Evolutionary conservation across 1,139 yeast species (phyloP).

Genomic region (Candida sp.): DNA sequence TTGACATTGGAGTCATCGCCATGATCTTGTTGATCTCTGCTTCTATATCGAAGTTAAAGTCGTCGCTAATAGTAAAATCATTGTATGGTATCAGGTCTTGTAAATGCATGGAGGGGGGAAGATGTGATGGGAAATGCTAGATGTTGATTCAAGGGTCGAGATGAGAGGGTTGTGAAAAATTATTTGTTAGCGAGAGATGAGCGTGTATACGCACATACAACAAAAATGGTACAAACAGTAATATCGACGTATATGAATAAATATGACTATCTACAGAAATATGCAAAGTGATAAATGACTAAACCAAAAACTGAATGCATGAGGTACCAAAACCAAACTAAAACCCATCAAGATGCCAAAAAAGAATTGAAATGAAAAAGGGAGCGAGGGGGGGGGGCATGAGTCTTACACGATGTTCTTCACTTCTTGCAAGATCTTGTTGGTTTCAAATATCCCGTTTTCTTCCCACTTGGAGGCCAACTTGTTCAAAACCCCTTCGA

Average conservation of each 20-base stretch:
- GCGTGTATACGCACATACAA: neutral
- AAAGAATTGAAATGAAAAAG: neutral
- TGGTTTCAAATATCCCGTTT: conserved; percentile 41
- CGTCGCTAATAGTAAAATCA: neutral
- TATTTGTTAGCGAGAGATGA: neutral
- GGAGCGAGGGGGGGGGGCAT: neutral
- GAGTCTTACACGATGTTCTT: conserved; percentile 20
- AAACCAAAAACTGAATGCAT: neutral
- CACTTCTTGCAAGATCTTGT: conserved; percentile 36
- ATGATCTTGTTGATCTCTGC: conserved; percentile 8
- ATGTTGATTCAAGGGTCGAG: neutral
- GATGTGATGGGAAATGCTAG: neutral
- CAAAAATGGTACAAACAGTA: neutral
- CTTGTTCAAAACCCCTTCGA: conserved; percentile 73
- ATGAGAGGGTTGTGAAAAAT: neutral
- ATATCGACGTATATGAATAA: neutral
- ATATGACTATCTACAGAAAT: neutral
- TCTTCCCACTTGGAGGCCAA: conserved; percentile 57
- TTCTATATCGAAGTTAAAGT: conserved; percentile 13
- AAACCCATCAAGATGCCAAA: neutral
- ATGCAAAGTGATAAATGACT: neutral
- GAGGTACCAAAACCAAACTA: neutral
- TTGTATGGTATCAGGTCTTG: neutral
- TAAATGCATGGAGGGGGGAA: neutral
- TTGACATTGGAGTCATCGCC: conserved; percentile 4